Evolutionary conservation across 1,284 basidiomycete species (phyloP).

Genomic region (Trametes sp.): DNA sequence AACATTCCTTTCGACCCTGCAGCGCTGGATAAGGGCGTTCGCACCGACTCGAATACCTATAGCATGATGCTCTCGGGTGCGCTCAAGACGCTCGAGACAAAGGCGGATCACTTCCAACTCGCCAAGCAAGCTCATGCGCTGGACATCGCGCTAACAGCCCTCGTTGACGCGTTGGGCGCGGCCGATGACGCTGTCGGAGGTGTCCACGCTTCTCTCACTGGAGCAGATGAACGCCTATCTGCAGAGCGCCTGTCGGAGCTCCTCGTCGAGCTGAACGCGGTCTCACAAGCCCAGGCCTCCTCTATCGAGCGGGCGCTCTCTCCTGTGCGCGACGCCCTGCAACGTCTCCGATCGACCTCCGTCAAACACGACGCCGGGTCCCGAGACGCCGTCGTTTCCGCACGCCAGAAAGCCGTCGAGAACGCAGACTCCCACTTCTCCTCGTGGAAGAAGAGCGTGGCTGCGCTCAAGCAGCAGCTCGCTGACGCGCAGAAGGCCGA

Average conservation of each 20-base stretch:
- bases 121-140: conserved; percentile 60
- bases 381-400: conserved; percentile 53
- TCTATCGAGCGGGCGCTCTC: conserved; percentile 56
- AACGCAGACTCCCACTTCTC: conserved; percentile 57
- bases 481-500: conserved; percentile 42
- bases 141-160: conserved; percentile 52
- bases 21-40: conserved; percentile 71
- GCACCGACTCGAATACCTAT: conserved; percentile 74
- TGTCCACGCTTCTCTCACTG: conserved; percentile 45
- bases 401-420: conserved; percentile 56
- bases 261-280: conserved; percentile 30
- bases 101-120: conserved; percentile 56
- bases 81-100: conserved; percentile 57
- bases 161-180: conserved; percentile 48
- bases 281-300: conserved; percentile 10
- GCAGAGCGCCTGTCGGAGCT: conserved; percentile 44
- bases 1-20: conserved; percentile 66
- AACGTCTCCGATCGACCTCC: conserved; percentile 56
- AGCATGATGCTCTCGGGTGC: conserved; percentile 67
- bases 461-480: conserved; percentile 44
- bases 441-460: conserved; percentile 55
- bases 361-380: conserved; percentile 49
- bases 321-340: conserved; percentile 58
- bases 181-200: conserved; percentile 48
- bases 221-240: conserved; percentile 42